Conservation (phyloP, 306 rosid species). For the Corylus heterophylla region DNA sequence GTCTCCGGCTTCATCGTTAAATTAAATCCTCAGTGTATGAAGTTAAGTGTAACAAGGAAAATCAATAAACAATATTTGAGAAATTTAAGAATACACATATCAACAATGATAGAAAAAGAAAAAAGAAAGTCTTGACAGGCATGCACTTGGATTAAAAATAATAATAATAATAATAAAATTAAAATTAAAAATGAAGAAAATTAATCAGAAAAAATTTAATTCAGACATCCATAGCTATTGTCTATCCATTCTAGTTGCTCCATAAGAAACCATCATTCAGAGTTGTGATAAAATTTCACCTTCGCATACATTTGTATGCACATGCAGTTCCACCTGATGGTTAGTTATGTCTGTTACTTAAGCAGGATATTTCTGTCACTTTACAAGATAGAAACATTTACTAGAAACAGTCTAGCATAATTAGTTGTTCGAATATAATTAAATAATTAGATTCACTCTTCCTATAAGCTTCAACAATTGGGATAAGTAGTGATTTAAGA, state of each 20-base stretch:
- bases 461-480: too few relatives aligned
- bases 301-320: background rate
- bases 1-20: slow-evolving; percentile 88
- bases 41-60: slow-evolving; percentile 23
- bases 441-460: too few relatives aligned
- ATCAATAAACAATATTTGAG: background rate
- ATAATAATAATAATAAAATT: background rate
- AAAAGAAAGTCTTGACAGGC: background rate
- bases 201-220: background rate
- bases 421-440: background rate
- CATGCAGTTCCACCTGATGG: background rate
- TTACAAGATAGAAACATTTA: background rate
- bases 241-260: background rate
- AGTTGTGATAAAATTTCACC: background rate
- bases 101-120: slow-evolving; percentile 3
- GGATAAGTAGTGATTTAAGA: too few relatives aligned
- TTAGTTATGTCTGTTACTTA: background rate
- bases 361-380: background rate
- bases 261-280: background rate
- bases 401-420: background rate
- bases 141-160: background rate
- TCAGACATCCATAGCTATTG: background rate
- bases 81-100: background rate
- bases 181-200: background rate
- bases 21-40: slow-evolving; percentile 40